Conservation (phyloP, 352 stramenopile species). For the Peronospora belbahrii region DNA sequence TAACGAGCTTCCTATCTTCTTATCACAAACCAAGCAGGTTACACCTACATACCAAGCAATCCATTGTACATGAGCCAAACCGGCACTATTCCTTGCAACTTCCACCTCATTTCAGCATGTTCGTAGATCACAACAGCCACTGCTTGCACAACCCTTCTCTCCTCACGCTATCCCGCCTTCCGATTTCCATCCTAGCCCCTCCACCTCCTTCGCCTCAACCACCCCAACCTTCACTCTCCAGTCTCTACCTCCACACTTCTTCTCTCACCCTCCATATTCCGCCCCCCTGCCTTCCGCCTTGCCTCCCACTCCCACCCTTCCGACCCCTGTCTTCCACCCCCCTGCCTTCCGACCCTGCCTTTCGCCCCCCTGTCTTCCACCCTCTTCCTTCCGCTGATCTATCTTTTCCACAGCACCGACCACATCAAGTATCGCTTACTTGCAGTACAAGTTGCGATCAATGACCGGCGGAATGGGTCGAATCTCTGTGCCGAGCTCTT, state of each 20-base stretch:
- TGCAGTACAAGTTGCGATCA: constrained; percentile 97
- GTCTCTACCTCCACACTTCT: background rate
- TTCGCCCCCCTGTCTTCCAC: background rate
- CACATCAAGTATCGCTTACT: constrained; percentile 32
- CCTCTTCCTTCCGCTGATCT: background rate
- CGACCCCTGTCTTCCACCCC: background rate
- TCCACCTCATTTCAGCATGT: background rate
- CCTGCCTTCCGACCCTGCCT: constrained; percentile 9
- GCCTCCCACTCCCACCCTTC: constrained; percentile 1
- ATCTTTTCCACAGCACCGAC: constrained; percentile 2
- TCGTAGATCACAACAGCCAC: background rate
- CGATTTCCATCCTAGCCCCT: background rate
- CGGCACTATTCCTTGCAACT: background rate
- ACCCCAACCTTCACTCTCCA: background rate
- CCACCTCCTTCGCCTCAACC: background rate
- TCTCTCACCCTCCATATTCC: too few relatives aligned
- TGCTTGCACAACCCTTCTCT: background rate
- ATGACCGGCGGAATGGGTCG: constrained; percentile 97
- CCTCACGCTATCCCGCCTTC: background rate
- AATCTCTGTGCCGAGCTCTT: constrained; percentile 99
- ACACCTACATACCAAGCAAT: constrained; percentile 10
- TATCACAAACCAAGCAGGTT: background rate
- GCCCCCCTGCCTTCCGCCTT: constrained; percentile 6
- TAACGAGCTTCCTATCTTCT: background rate
- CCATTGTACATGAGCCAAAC: background rate